Evolutionary conservation across 2,329 filamentous ascomycete genomes (phyloP), one percentile per base, ranked within the genome.

Genomic region (Fusarium piperis): DNA sequence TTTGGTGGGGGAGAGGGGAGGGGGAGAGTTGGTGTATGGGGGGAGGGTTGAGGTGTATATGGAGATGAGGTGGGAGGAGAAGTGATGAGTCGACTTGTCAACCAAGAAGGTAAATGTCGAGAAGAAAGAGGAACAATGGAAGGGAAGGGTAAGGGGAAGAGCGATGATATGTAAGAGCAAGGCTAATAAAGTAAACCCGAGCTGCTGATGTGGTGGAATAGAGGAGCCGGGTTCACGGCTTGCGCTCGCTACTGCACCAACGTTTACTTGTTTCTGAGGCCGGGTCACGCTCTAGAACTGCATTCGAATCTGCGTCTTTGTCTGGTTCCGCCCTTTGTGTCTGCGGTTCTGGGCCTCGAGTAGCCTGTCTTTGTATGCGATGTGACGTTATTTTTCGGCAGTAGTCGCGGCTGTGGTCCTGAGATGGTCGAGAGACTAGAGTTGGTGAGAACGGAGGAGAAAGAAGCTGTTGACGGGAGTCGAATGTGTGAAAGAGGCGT

Each of bases 221-320:
- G 30, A 39, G 58, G 38, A 66, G 59, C 65, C 58, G 58, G 59
- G 46, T 53, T 71, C 67, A 58, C 53, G 53, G 72, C 63, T 38
- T 61, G 58, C 23, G 44, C 44, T 48, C 15, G 44, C 44, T 46
- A 23, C 41, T 48, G 70, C 66, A 60, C 70, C 68, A 63, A 60
- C 44, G 70, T 72, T 60, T 69, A 62, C 58, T 68, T 65, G 62
- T 59, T 72, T 69, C 55, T 68, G 63, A 57, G 52, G 63, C 56
- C 53, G 46, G 64, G 59, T 71, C 63, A 63, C 71, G 69, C 44
- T 61, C 46, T 65, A 56, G 35, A 46, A 60, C 48, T 57, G 58
- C 66, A 53, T 67, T 58, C 67, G 56, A 65, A 67, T 65, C 62
- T 72, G 65, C 70, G 67, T 62, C 62, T 65, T 66, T 65, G 62